These are phyloP conservation scores for Solanum dulcamara DNA, from an alignment of 257 asterid species.

Conservation along the genomic window DNA sequence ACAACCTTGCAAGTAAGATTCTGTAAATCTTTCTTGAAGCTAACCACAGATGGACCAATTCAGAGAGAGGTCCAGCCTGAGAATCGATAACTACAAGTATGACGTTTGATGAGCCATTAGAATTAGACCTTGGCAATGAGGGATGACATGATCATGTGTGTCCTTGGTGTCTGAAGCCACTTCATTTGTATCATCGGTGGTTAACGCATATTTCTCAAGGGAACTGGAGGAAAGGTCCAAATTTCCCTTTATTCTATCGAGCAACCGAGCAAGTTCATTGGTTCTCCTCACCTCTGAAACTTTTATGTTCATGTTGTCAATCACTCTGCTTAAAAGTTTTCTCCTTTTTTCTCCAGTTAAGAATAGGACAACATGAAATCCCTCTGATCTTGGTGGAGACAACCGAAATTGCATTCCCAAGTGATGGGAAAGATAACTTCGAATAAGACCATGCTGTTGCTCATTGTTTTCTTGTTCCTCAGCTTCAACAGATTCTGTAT, in stretches of 20 bases:
- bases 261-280: conserved; percentile 23
- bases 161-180: conserved; percentile 38
- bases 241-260: conserved; percentile 25
- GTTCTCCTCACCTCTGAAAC: conserved; percentile 37
- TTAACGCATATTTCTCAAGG: not conserved
- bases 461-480: no score
- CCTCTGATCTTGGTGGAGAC: no score
- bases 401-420: no score
- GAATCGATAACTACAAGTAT: conserved; percentile 40
- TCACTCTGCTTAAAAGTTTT: conserved; percentile 6
- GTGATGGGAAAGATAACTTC: no score
- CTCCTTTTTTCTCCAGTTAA: no score
- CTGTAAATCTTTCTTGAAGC: conserved; percentile 25
- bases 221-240: no score
- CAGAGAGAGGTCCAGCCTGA: conserved; percentile 24
- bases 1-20: conserved; percentile 26
- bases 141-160: conserved; percentile 15
- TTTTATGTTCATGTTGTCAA: conserved; percentile 30
- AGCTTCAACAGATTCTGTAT: no score
- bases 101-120: not conserved
- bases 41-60: conserved; percentile 32
- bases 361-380: no score
- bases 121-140: not conserved
- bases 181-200: conserved; percentile 13
- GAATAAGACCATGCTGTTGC: no score